These are phyloP conservation scores for Colletotrichum sp. DNA, from an alignment of 2,329 filamentous ascomycete species.

Conservation along the genomic window DNA sequence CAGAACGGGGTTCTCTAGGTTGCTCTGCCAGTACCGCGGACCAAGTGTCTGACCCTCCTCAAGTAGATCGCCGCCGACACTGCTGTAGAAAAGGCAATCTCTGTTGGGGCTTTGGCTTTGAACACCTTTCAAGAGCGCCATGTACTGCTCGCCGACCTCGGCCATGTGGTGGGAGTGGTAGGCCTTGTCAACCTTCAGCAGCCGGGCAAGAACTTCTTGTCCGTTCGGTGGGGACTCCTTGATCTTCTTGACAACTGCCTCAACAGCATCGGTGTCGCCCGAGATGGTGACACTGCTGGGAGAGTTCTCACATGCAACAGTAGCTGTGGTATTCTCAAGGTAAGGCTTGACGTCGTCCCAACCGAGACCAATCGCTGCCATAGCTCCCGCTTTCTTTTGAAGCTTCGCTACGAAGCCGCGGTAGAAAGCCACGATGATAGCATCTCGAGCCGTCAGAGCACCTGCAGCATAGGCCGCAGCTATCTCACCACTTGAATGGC, in stretches of 20 bases:
- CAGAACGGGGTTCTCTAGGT: constrained; percentile 41
- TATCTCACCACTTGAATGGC: constrained; percentile 49
- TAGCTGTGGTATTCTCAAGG: constrained; percentile 24
- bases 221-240: constrained; percentile 24
- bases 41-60: neutral
- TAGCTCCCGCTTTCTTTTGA: constrained; percentile 28
- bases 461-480: constrained; percentile 47
- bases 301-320: constrained; percentile 33
- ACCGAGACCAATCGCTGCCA: constrained; percentile 44
- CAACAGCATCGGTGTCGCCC: constrained; percentile 24
- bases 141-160: constrained; percentile 14
- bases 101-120: neutral
- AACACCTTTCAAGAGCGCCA: neutral
- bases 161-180: constrained; percentile 39
- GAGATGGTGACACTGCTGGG: constrained; percentile 31
- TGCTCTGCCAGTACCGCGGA: constrained; percentile 46
- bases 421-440: constrained; percentile 41
- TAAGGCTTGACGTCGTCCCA: constrained; percentile 29
- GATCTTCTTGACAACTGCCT: constrained; percentile 27
- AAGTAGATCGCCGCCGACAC: constrained; percentile 32
- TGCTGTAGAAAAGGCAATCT: constrained; percentile 27
- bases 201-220: constrained; percentile 30
- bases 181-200: constrained; percentile 41
- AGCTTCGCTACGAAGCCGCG: constrained; percentile 32
- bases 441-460: constrained; percentile 34